Base-by-base conservation (phyloP, 306 rosid species). In the Fagus crenata region DNA sequence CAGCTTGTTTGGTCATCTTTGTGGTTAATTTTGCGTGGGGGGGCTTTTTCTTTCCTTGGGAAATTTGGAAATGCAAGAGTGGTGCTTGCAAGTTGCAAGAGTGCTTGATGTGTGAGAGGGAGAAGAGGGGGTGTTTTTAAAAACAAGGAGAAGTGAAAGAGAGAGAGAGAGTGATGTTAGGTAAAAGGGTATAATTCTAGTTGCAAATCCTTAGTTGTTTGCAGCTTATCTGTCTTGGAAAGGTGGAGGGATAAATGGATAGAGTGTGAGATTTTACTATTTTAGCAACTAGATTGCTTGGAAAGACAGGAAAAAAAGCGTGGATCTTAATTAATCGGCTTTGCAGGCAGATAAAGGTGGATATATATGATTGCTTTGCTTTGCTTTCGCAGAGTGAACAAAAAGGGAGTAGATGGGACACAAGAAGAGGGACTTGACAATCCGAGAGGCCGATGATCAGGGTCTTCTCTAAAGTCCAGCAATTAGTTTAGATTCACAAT, bases 241-340 rank as follows among this genome's bases (percentile, higher is more conserved):
- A 77, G 86, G 86, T 77, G 77, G 79, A 70, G 67, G 42, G 77
- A 55, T 80, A 63, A 58, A 79, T 67, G 69, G 80, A 81, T 73
- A 75, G 74, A 78, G 75, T 83, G 71, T 49, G 76, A 64, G 75
- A 61, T 74, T 74, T 81, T 73, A 77, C 12, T 56, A 69, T 18
- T 83, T 28, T 35, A 67, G 68, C 72, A 6, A 35, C 37, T 43
- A 53, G 18, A 73, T 76, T 80, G 82, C 75, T 81, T 77, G 83
- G 35, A 37, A 53, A 77, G 69, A 71, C 77, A 63, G 85, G 80
- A 72, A 63, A 74, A 55, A 56, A 53, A 79, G 71, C 37, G 69
- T 61, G 64, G 82, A 82, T 75, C 9, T 76, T 36, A 75, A 63
- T 75, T 78, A 72, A 63, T 77, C 72, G 84, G 80, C 49, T 78